Conservation (phyloP, 495 filamentous ascomycete species). For the Penicillium angulare region DNA sequence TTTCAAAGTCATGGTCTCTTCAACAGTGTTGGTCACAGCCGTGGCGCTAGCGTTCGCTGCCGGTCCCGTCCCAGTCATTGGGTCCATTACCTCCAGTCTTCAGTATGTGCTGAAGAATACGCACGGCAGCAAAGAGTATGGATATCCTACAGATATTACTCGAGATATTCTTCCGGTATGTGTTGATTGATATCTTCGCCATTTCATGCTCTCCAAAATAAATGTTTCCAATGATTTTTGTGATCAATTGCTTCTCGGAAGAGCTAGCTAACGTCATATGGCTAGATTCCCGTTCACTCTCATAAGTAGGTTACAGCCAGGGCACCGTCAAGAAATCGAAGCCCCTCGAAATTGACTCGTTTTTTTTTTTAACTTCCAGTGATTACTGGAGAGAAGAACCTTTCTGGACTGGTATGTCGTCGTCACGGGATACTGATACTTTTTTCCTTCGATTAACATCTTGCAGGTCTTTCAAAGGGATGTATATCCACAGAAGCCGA, state of each 20-base stretch:
- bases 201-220: not conserved
- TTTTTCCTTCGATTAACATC: constrained; percentile 5
- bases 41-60: constrained; percentile 25
- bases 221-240: not conserved
- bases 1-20: constrained; percentile 6
- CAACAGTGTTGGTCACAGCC: constrained; percentile 17
- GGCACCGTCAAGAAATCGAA: not conserved
- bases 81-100: constrained; percentile 28
- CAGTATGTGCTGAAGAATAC: constrained; percentile 47
- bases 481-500: constrained; percentile 78
- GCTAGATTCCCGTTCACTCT: constrained; percentile 46
- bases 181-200: constrained; percentile 5
- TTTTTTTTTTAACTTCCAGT: constrained; percentile 16
- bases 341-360: not conserved
- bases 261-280: constrained; percentile 16
- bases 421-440: no score
- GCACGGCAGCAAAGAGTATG: constrained; percentile 38
- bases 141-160: constrained; percentile 48
- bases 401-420: constrained; percentile 47
- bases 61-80: constrained; percentile 25
- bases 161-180: constrained; percentile 44
- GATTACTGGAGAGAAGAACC: constrained; percentile 51
- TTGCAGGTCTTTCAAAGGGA: constrained; percentile 52
- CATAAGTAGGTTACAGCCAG: constrained; percentile 33
- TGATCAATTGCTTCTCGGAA: not conserved